A percentile compares a stretch with the other conserved stretches of the same genome.
Evolutionary conservation across 345 rosid species (phyloP).

Genomic region (Euphorbia tirucalli): DNA sequence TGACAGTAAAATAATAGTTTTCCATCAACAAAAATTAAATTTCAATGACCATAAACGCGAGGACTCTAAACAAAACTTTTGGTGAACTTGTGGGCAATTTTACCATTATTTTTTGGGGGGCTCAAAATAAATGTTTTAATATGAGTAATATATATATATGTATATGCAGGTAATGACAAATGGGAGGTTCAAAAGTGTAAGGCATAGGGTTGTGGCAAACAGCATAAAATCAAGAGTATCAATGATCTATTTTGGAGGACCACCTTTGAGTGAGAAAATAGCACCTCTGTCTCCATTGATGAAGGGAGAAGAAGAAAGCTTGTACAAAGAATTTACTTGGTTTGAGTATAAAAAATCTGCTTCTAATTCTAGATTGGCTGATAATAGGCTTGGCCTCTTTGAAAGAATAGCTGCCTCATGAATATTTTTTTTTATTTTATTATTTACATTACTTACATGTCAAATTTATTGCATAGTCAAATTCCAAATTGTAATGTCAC

Average conservation of each 20-base stretch:
- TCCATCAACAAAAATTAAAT: too few species aligned
- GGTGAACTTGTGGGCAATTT: too few species aligned
- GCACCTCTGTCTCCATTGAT: conserved; percentile 51
- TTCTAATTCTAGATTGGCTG: conserved; percentile 67
- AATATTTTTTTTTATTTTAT: not conserved
- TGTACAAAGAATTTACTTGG: conserved; percentile 88
- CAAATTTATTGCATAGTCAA: too few species aligned
- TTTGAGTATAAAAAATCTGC: conserved; percentile 69
- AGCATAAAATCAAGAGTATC: conserved; percentile 61
- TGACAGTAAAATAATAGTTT: too few species aligned
- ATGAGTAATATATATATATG: too few species aligned
- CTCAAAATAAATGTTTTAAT: too few species aligned
- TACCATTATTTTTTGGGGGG: too few species aligned
- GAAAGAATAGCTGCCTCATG: conserved; percentile 32
- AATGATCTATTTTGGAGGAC: conserved; percentile 87
- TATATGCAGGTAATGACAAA: conserved; percentile 95
- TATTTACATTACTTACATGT: too few species aligned
- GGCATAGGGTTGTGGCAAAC: conserved; percentile 73
- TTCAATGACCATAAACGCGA: too few species aligned
- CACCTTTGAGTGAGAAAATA: conserved; percentile 57
- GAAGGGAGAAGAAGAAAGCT: conserved; percentile 47
- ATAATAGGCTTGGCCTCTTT: conserved; percentile 66
- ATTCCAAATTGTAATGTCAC: too few species aligned
- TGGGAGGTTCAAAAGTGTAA: conserved; percentile 79
- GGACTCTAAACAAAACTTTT: too few species aligned